Evolutionary conservation across 352 stramenopile species (phyloP).

Genomic region (Globisporangium solare): DNA sequence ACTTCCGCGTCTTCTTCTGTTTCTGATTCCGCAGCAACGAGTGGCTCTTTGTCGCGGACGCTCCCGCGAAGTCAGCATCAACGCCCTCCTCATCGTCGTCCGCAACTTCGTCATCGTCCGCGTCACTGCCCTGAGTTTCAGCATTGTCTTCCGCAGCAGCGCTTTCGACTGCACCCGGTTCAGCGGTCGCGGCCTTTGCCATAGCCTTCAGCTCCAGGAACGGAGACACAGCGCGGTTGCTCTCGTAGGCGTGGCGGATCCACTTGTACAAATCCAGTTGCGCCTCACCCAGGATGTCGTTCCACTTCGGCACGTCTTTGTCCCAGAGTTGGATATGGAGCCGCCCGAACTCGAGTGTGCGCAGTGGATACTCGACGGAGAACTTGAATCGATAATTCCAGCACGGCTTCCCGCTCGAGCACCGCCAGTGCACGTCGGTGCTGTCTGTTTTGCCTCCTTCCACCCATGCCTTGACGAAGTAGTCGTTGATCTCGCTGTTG

Average conservation of each 20-base stretch:
- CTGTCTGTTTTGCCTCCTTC: slow-evolving; percentile 47
- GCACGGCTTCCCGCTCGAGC: slow-evolving; percentile 82
- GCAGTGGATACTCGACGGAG: slow-evolving; percentile 72
- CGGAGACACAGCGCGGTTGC: slow-evolving; percentile 44
- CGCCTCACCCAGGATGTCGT: slow-evolving; percentile 85
- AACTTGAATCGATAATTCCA: slow-evolving; percentile 93
- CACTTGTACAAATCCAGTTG: slow-evolving; percentile 85
- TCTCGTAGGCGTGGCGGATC: slow-evolving; percentile 60
- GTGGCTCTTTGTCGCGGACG: slow-evolving; percentile 34
- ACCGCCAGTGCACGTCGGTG: slow-evolving; percentile 92
- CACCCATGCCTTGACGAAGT: slow-evolving; percentile 91
- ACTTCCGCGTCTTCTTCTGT: slow-evolving; percentile 7
- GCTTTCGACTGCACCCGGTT: background rate
- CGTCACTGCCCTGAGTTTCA: background rate
- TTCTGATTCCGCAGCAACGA: slow-evolving; percentile 30
- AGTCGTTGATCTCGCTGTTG: slow-evolving; percentile 86
- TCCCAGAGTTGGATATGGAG: slow-evolving; percentile 92
- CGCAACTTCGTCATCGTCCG: background rate
- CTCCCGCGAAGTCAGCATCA: slow-evolving; percentile 5
- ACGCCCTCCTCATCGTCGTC: slow-evolving; percentile 12
- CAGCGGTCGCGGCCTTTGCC: background rate
- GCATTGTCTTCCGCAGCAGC: background rate
- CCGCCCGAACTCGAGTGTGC: slow-evolving; percentile 74
- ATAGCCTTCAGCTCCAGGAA: slow-evolving; percentile 60
- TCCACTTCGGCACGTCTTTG: slow-evolving; percentile 91